These are phyloP conservation scores for Glycine tomentella DNA, from an alignment of 306 rosid species.

Conservation along the genomic window DNA sequence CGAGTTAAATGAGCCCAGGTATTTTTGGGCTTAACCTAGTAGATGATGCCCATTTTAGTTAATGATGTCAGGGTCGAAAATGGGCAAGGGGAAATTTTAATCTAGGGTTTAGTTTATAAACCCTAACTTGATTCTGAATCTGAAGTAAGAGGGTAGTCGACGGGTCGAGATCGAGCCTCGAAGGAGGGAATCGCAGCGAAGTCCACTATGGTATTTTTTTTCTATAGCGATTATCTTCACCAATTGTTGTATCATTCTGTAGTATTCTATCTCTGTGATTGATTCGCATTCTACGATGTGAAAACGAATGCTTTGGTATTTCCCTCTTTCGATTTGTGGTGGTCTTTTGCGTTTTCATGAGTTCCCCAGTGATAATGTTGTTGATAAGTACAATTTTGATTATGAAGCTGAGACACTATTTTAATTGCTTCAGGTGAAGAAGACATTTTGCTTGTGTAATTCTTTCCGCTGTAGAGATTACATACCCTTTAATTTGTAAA, in stretches of 20 bases:
- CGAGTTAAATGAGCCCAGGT: not conserved
- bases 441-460: not conserved
- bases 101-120: constrained; percentile 47
- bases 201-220: constrained; percentile 38
- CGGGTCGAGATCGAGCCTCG: not conserved
- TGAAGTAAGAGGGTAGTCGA: not conserved
- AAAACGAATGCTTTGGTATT: not conserved
- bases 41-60: not conserved
- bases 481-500: not conserved
- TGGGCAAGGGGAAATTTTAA: not conserved
- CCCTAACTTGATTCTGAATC: constrained; percentile 8
- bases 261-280: not conserved
- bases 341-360: too few species aligned
- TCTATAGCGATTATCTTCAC: not conserved
- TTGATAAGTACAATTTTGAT: too few species aligned
- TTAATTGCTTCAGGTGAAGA: not conserved
- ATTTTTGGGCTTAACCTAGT: not conserved
- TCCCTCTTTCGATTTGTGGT: not conserved
- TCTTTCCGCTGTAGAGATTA: not conserved
- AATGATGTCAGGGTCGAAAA: not conserved
- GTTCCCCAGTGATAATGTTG: too few species aligned
- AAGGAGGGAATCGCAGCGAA: constrained; percentile 17
- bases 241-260: not conserved
- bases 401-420: too few species aligned
- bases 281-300: not conserved